Evolutionary conservation across 768 basidiomycete genomes (phyloP).

Genomic region (Astraeus odoratus): DNA sequence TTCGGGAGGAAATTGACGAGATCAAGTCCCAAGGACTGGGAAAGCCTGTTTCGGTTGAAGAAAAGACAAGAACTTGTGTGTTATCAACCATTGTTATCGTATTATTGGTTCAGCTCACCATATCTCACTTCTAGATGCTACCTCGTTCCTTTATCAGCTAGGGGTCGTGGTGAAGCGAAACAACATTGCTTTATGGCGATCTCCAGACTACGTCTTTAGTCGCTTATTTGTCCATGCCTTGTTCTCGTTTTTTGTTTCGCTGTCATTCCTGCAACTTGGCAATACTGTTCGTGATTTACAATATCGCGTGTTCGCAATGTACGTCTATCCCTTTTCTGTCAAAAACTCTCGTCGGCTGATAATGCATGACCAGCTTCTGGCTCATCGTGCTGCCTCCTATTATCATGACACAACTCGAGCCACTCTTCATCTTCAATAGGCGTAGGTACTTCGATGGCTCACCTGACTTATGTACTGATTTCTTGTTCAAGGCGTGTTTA

Average conservation of each 20-base stretch:
- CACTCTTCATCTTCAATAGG: constrained; percentile 73
- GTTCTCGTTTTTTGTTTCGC: constrained; percentile 63
- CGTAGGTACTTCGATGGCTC: constrained; percentile 28
- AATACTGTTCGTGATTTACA: constrained; percentile 60
- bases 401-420: constrained; percentile 65
- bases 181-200: constrained; percentile 70
- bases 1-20: constrained; percentile 36
- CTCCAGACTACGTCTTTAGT: constrained; percentile 80
- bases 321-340: constrained; percentile 18
- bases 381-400: constrained; percentile 63
- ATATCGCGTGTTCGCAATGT: constrained; percentile 78
- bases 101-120: constrained; percentile 1
- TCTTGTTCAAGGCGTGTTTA: constrained; percentile 30
- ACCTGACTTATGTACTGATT: background rate
- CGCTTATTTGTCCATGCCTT: constrained; percentile 71
- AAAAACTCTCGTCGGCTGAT: background rate
- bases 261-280: constrained; percentile 76
- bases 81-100: background rate
- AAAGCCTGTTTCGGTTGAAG: constrained; percentile 33
- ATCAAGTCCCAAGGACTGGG: constrained; percentile 45
- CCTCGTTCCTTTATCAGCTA: constrained; percentile 70
- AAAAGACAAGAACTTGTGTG: constrained; percentile 43
- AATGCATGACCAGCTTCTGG: constrained; percentile 45
- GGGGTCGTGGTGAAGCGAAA: constrained; percentile 59
- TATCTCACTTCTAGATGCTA: constrained; percentile 49